These are phyloP conservation scores for Maudiozyma pseudohumilis DNA, from an alignment of 805 yeast genomes.

Conservation along the genomic window DNA sequence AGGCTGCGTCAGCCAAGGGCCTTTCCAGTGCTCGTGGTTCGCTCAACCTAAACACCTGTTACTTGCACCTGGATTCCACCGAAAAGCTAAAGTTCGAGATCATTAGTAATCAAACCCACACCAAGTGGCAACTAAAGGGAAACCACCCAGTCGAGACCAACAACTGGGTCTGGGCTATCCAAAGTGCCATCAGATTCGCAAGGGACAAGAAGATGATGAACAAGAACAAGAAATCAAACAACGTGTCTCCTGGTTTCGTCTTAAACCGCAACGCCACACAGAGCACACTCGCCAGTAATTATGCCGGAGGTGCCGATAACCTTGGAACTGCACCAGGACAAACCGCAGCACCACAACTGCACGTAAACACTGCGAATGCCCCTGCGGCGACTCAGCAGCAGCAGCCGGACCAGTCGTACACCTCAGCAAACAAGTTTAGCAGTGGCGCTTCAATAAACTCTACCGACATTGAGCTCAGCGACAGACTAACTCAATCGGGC, in stretches of 20 bases:
- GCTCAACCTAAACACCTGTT: constrained; percentile 71
- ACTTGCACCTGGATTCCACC: constrained; percentile 76
- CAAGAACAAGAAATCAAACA: constrained; percentile 8
- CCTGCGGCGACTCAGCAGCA: not conserved
- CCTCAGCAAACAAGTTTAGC: constrained; percentile 5
- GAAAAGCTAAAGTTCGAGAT: constrained; percentile 89
- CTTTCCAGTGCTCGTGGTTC: constrained; percentile 78
- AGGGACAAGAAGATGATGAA: constrained; percentile 46
- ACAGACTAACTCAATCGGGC: constrained; percentile 26
- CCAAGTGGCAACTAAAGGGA: constrained; percentile 85
- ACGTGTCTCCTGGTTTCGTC: constrained; percentile 15
- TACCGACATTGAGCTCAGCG: constrained; percentile 20
- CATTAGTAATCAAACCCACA: constrained; percentile 52
- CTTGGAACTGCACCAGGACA: no score
- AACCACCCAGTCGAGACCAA: constrained; percentile 92
- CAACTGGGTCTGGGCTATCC: constrained; percentile 96
- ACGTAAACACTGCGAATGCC: not conserved
- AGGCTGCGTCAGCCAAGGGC: constrained; percentile 66
- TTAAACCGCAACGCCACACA: constrained; percentile 5
- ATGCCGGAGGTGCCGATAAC: not conserved
- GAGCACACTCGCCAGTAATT: not conserved
- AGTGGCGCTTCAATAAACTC: constrained; percentile 18
- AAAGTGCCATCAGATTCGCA: constrained; percentile 79
- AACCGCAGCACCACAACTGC: not conserved
- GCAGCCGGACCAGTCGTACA: not conserved